Base-by-base conservation (phyloP, 2,329 filamentous ascomycete genomes). In the Aphanocladium album region DNA sequence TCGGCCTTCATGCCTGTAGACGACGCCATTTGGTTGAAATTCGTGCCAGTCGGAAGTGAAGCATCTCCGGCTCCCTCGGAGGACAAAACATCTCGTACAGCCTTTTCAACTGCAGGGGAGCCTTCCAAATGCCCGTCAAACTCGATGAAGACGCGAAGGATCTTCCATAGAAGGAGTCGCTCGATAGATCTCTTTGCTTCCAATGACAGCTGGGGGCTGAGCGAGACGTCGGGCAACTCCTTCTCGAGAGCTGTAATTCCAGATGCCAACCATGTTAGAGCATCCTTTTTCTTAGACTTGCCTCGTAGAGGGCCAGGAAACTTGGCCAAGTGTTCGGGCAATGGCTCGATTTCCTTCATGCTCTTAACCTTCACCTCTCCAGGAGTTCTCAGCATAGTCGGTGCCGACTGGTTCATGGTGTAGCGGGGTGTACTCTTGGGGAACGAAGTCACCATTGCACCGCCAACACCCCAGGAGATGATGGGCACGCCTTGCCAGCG, bases 231-330 rank as follows among this genome's bases (percentile, higher is more conserved):
- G 52, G 77, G 84, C 56, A 77, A 71, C 58, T 75, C 80, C 67
- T 80, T 83, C 70, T 96, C 90, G 39, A 97, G 76, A 1, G 78
- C 77, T 41, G 90, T 87, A 60, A 98, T 93, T 57, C 88, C 91
- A 62, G 83, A 79, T 5, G 81, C 83, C 49, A 99, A 79, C 95
- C 96, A 99, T 2, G 85, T 75, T 47, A 93, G 67, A 0, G 91
- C 84, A 59, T 99, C 93, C 77, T 98, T 99, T 80, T 99, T 99
- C 80, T 96, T 98, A 1, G 88, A 86, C 71, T 97, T 98, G 45
- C 87, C 83, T 73, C 89, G 92, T 30, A 99, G 77, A 3, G 96
- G 95, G 0, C 95, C 95, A 0, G 95, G 95, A 69, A 98, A 98
- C 66, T 88, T 91, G 19, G 85, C 82, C 53, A 95, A 77, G 2